Percentiles rank a stretch among this genome's conserved stretches.
Conservation (phyloP, 345 rosid genomes). For the Populus deltoides region DNA sequence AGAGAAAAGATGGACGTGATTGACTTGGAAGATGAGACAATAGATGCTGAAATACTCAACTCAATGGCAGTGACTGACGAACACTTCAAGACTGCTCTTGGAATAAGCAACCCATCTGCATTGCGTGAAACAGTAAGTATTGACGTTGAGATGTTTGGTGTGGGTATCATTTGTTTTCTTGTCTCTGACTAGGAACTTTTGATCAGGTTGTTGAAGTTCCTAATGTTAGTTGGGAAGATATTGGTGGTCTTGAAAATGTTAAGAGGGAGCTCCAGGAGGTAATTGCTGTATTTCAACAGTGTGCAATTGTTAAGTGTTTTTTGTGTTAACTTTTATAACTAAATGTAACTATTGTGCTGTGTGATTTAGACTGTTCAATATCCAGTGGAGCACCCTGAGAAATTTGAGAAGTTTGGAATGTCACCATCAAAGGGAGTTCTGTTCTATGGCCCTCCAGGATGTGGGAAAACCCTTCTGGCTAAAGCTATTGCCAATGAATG, state of each 20-base stretch:
- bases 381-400: conserved; percentile 99
- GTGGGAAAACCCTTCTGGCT: conserved; percentile 96
- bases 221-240: conserved; percentile 82
- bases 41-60: conserved; percentile 87
- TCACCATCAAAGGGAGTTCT: conserved; percentile 96
- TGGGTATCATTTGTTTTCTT: background rate
- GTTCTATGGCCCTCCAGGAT: conserved; percentile 96
- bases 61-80: conserved; percentile 93
- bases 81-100: conserved; percentile 90
- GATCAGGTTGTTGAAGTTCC: conserved; percentile 94
- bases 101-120: conserved; percentile 84
- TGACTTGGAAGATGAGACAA: conserved; percentile 92
- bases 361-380: conserved; percentile 83
- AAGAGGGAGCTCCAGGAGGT: conserved; percentile 98
- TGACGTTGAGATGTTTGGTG: background rate
- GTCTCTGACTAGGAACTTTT: conserved; percentile 4
- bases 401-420: conserved; percentile 95
- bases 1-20: conserved; percentile 98
- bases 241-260: conserved; percentile 93
- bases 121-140: conserved; percentile 74
- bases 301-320: background rate
- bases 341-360: background rate
- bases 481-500: conserved; percentile 98
- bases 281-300: background rate
- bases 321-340: background rate